phyloP scores from a whole-genome alignment of 371 early-diverging fungal species.

The Rhizopus microsporus region DNA sequence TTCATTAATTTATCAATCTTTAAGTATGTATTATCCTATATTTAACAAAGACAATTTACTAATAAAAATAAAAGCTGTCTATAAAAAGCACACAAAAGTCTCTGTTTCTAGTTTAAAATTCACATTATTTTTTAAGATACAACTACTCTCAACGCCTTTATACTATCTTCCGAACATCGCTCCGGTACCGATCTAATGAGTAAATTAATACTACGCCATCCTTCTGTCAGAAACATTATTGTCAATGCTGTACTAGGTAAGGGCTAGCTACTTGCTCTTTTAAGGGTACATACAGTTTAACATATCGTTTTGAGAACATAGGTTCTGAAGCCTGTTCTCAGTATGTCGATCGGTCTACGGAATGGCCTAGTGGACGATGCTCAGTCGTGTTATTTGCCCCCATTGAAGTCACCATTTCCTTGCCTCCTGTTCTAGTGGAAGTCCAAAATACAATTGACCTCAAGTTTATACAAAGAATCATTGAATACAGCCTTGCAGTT shows the following conservation, averaged over 20 bases:
- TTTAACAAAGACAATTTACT: no score
- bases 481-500: conserved; percentile 11
- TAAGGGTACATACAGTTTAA: conserved; percentile 2
- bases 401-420: conserved; percentile 7
- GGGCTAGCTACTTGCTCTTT: background rate
- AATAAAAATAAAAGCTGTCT: no score
- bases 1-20: no score
- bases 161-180: conserved; percentile 14
- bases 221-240: conserved; percentile 17
- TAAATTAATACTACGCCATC: conserved; percentile 14
- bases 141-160: conserved; percentile 14
- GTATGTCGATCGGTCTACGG: conserved; percentile 12
- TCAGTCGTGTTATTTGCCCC: conserved; percentile 9
- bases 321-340: conserved; percentile 7
- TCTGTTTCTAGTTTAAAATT: no score
- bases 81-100: no score
- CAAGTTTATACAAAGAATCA: conserved; percentile 10
- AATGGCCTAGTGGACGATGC: conserved; percentile 14
- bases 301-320: conserved; percentile 5
- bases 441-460: conserved; percentile 7
- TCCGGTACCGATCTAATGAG: conserved; percentile 9
- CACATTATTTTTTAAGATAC: conserved; percentile 4
- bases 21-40: no score
- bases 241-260: conserved; percentile 6
- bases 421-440: conserved; percentile 7